A percentile compares a stretch with the other conserved stretches of the same genome.
Evolutionary conservation across 78 protist species (phyloP).

Genomic region (Tieghemostelium lacteum): DNA sequence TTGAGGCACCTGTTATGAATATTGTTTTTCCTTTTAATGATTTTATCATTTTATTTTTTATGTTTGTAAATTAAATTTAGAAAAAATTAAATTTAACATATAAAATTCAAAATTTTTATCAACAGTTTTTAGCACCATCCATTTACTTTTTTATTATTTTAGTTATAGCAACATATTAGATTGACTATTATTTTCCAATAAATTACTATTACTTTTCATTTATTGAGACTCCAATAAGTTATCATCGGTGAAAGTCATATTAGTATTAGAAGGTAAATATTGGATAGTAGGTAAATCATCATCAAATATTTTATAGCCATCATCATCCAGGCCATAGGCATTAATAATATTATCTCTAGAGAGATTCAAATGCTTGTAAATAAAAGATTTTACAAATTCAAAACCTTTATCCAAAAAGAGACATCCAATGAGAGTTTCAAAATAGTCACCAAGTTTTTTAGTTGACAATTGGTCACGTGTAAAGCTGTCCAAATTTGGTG

Average conservation of each 20-base stretch:
- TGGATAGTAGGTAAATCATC: no score
- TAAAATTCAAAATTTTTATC: neutral
- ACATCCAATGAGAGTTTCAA: conserved; percentile 63
- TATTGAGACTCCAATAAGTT: no score
- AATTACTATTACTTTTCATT: no score
- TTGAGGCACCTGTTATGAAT: conserved; percentile 78
- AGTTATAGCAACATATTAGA: neutral
- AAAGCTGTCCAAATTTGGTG: neutral
- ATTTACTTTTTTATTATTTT: no score
- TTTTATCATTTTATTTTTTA: conserved; percentile 6
- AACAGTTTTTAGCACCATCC: no score
- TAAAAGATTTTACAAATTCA: conserved; percentile 1
- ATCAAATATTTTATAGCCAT: no score
- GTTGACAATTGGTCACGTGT: neutral
- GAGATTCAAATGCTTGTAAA: neutral
- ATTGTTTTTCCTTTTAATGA: conserved; percentile 64
- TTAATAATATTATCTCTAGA: no score
- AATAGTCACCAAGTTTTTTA: conserved; percentile 52
- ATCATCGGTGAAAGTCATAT: no score
- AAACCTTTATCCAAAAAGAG: neutral
- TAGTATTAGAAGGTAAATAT: no score
- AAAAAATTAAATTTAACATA: neutral
- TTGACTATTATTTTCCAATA: no score
- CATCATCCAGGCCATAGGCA: no score
- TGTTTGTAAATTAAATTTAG: neutral